Base-by-base conservation (phyloP, 2,329 filamentous ascomycete species). In the Cladophialophora immunda region DNA sequence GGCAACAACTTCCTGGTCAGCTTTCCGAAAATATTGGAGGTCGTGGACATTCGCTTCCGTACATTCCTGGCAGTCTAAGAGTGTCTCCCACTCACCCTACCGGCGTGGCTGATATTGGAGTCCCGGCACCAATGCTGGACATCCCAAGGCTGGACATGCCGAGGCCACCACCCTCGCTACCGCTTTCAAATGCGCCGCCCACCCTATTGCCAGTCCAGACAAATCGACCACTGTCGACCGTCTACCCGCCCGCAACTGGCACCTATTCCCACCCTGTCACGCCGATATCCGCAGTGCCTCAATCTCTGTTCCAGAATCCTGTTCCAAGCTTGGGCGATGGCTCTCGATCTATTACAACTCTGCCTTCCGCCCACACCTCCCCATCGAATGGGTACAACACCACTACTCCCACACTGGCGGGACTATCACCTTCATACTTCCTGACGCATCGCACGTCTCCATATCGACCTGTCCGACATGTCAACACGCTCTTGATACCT, bases 401-500 rank as follows among this genome's bases (percentile, higher is more conserved):
- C 6, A 81, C 84, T 53, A 86, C 87, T 2, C 81, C 89, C 8
- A 89, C 90, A 5, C 64, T 69, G 29, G 87, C 88, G 53, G 90
- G 92, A 34, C 86, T 95, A 70, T 98, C 95, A 34, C 94, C 94
- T 0, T 94, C 92, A 11, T 88, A 92, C 74, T 96, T 96, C 79
- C 84, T 97, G 41, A 91, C 92, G 75, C 92, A 97, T 76, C 88
- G 95, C 64, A 90, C 92, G 70, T 98, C 94, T 63, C 95, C 95
- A 2, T 98, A 98, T 79, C 92, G 93, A 70, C 94, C 94, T 1
- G 90, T 97, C 45, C 91, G 94, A 61, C 87, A 92, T 68, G 92
- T 97, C 66, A 93, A 95, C 72, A 97, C 93, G 0, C 86, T 98
- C n/a, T 84, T 97, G 32, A 93, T 95, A 66, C 94, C 94, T 34